Evolutionary conservation across 441 rosid genomes (phyloP).

Genomic region (Gossypium gossypioides): DNA sequence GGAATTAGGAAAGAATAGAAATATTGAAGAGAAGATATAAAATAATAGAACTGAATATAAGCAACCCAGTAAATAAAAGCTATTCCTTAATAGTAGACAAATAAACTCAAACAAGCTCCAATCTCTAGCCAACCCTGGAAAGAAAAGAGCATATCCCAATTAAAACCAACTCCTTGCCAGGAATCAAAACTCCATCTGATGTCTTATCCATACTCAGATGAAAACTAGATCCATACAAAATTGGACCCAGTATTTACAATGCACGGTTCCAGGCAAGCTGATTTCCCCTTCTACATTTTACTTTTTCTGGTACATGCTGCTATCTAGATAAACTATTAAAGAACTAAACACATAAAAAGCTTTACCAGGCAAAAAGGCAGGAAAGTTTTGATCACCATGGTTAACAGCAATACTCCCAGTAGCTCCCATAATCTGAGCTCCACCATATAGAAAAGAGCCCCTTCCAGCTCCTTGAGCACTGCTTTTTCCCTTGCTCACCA

Average conservation of each 20-base stretch:
- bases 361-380: slow-evolving; percentile 79
- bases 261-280: background rate
- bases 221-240: background rate
- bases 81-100: background rate
- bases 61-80: background rate
- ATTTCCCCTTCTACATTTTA: background rate
- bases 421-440: slow-evolving; percentile 61
- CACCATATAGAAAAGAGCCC: slow-evolving; percentile 59
- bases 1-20: background rate
- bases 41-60: background rate
- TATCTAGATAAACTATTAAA: background rate
- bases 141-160: background rate
- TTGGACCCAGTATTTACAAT: background rate
- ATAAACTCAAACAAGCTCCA: background rate
- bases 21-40: background rate
- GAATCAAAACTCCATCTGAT: background rate
- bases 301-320: background rate
- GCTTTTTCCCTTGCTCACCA: slow-evolving; percentile 62
- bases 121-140: background rate
- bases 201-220: too few relatives aligned
- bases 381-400: slow-evolving; percentile 71
- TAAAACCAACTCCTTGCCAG: background rate
- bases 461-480: slow-evolving; percentile 56
- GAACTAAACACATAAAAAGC: background rate
- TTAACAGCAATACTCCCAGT: slow-evolving; percentile 51